Conservation (phyloP, 331 rosid species). For the Erythrophleum ivorense region DNA sequence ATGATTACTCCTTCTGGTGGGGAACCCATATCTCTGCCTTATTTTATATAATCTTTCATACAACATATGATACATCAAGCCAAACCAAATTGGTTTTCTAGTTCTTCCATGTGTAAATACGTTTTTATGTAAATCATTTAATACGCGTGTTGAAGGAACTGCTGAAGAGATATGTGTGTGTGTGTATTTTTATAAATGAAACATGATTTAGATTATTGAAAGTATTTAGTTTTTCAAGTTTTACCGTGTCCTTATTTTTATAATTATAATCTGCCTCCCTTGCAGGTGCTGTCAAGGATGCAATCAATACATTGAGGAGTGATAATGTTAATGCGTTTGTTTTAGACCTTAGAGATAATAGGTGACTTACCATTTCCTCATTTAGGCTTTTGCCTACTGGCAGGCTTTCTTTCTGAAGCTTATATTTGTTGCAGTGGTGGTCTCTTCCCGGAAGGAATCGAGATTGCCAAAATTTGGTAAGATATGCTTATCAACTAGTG, state of each 20-base stretch:
- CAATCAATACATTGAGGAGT: constrained; percentile 76
- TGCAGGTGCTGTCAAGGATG: constrained; percentile 94
- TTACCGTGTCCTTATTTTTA: constrained; percentile 12
- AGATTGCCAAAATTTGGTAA: constrained; percentile 97
- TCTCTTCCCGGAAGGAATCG: constrained; percentile 97
- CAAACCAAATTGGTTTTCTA: constrained; percentile 1
- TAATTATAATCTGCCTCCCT: constrained; percentile 32
- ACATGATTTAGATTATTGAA: constrained; percentile 19
- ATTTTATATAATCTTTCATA: constrained; percentile 9
- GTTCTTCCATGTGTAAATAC: background rate
- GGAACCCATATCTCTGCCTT: background rate
- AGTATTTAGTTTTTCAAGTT: constrained; percentile 7
- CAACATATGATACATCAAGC: constrained; percentile 8
- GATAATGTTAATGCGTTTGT: constrained; percentile 85
- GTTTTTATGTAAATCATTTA: constrained; percentile 6
- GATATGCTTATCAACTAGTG: constrained; percentile 40
- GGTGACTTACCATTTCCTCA: constrained; percentile 57
- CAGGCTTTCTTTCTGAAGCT: constrained; percentile 60
- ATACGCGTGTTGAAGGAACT: background rate
- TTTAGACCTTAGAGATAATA: constrained; percentile 97
- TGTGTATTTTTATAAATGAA: background rate
- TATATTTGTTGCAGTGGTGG: constrained; percentile 90
- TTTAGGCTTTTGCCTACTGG: constrained; percentile 41
- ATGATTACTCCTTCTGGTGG: background rate
- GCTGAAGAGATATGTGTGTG: background rate